Evolutionary conservation across 164 flowering plant genomes (phyloP), one percentile per base, ranked within the genome.

Genomic region (Cinnamomum micranthum): DNA sequence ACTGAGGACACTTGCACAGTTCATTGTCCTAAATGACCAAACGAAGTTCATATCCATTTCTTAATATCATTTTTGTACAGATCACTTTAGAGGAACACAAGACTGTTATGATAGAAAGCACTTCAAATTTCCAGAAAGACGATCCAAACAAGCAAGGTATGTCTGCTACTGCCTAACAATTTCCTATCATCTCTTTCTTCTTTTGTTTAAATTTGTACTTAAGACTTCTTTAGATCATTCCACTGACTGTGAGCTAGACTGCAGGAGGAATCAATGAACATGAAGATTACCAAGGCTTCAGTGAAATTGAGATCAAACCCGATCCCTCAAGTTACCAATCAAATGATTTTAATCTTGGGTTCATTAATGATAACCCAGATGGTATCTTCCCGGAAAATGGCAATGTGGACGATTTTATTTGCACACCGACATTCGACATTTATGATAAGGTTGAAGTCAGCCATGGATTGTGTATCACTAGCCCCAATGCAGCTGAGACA

Each of bases 381-480:
- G 84, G 79, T 15, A 75, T 73, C 75, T 79, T 81, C 77, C 24
- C 81, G 41, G 84, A 82, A 50, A 85, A 84, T 14, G 81, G 65
- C 3, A 79, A 80, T 31, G 41, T 70, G 35, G 85, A 82, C 23
- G 85, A 83, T 41, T 79, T 82, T 28, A 78, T 87, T 5, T 9
- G 47, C 47, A 77, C 81, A 28, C 86, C 87, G 2, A 82, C 78
- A 74, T 88, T 86, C 47, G 90, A 87, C 24, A 82, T 90, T 0
- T 81, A 85, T 25, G 93, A 89, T 80, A 87, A 89, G 71, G 73
- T 86, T 12, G 87, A 91, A 86, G 88, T 91, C 0, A 91, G 75
- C 50, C 94, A 86, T 77, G 95, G 92, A 41, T 75, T 91, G 83
- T 83, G 87, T 31, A 75, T 94, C 23, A 83, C 98, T 6, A 89